Percentiles rank a stretch among this genome's conserved stretches.
phyloP scores from a whole-genome alignment of 306 rosid genomes.

The Malus domestica region ASM211411v1 NC_041803.1:53537001-53537500 shows the following conservation, averaged over 20 bases:
- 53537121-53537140: neutral
- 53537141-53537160: neutral
- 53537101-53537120: neutral
- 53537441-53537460: slow-evolving; percentile 93
- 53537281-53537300: neutral
- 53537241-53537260: neutral
- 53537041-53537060: no score
- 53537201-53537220: neutral
- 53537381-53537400: neutral
- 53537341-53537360: neutral
- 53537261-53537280: neutral
- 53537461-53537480: slow-evolving; percentile 85
- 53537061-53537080: neutral
- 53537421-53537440: slow-evolving; percentile 96
- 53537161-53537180: neutral
- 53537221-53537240: neutral
- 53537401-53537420: slow-evolving; percentile 59
- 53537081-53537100: neutral
- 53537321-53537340: neutral
- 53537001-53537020: no score
- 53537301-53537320: neutral
- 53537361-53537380: neutral
- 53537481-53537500: slow-evolving; percentile 94
- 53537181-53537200: neutral
- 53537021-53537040: no score